Percentiles rank a stretch among this genome's conserved stretches.
These are phyloP conservation scores for Termitomyces sp. DNA, from an alignment of 768 basidiomycete genomes.

Conservation along the genomic window DNA sequence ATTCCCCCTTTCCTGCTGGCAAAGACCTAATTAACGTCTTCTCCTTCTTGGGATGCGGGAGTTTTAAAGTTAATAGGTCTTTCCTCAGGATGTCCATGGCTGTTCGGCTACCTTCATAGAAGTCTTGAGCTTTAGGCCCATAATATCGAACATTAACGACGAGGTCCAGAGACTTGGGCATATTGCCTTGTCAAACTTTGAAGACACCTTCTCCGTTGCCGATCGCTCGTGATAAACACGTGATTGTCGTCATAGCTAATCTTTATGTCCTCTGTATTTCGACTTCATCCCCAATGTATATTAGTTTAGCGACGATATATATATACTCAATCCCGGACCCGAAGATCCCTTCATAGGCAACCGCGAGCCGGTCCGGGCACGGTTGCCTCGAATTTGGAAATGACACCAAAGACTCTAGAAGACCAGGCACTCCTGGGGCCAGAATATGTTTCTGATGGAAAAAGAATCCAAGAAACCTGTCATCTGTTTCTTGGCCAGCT, in stretches of 20 bases:
- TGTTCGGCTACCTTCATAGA: constrained; percentile 21
- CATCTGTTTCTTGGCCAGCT: no score
- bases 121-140: constrained; percentile 30
- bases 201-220: not conserved
- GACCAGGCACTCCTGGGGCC: no score
- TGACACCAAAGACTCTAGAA: no score
- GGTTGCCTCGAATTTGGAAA: no score
- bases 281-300: no score
- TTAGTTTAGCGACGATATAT: no score
- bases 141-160: constrained; percentile 27
- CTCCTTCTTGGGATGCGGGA: constrained; percentile 32
- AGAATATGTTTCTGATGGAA: no score
- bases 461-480: no score
- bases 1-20: constrained; percentile 18
- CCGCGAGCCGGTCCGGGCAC: no score
- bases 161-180: constrained; percentile 15
- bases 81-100: constrained; percentile 22
- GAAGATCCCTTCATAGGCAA: no score
- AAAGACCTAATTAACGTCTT: constrained; percentile 25
- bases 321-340: no score
- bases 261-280: no score
- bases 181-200: not conserved
- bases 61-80: constrained; percentile 30
- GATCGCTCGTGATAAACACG: not conserved
- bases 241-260: constrained; percentile 4